Evolutionary conservation across 805 yeast species (phyloP).

Genomic region (Cyberlindnera xylosilytica): DNA sequence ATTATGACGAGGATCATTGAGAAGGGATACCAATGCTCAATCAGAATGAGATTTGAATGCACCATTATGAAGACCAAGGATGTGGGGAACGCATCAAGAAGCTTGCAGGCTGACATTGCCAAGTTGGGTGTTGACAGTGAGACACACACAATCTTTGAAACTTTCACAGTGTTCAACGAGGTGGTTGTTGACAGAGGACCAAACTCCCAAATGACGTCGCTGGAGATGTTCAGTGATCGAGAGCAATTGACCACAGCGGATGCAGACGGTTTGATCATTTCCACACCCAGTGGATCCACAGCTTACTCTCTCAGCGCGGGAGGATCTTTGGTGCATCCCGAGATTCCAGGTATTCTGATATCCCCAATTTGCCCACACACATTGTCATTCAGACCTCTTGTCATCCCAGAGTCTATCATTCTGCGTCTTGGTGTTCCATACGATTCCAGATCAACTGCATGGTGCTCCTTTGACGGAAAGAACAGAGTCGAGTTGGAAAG

Average conservation of each 20-base stretch:
- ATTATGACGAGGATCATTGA: constrained; percentile 36
- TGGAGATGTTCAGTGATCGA: constrained; percentile 47
- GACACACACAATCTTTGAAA: constrained; percentile 30
- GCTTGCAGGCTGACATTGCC: constrained; percentile 27
- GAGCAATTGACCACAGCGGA: constrained; percentile 56
- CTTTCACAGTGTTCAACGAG: constrained; percentile 46
- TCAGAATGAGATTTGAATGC: constrained; percentile 50
- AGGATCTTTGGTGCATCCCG: constrained; percentile 53
- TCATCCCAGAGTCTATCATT: constrained; percentile 40
- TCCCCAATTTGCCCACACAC: constrained; percentile 57
- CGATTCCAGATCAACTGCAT: constrained; percentile 31
- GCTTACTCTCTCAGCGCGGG: constrained; percentile 55
- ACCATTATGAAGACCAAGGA: constrained; percentile 38
- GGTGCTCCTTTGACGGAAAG: constrained; percentile 37
- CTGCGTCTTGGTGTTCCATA: constrained; percentile 33
- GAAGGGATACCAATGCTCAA: constrained; percentile 44
- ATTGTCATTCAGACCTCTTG: constrained; percentile 48
- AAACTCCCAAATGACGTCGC: constrained; percentile 46
- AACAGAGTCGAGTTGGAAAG: constrained; percentile 29
- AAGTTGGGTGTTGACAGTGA: constrained; percentile 20
- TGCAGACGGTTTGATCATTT: constrained; percentile 62
- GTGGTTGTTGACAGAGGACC: constrained; percentile 52
- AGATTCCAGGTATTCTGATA: constrained; percentile 51
- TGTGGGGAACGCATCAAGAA: constrained; percentile 5
- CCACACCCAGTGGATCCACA: constrained; percentile 68